These are phyloP conservation scores for Crepidotus variabilis DNA, from an alignment of 768 basidiomycete species.

Conservation along the genomic window DNA sequence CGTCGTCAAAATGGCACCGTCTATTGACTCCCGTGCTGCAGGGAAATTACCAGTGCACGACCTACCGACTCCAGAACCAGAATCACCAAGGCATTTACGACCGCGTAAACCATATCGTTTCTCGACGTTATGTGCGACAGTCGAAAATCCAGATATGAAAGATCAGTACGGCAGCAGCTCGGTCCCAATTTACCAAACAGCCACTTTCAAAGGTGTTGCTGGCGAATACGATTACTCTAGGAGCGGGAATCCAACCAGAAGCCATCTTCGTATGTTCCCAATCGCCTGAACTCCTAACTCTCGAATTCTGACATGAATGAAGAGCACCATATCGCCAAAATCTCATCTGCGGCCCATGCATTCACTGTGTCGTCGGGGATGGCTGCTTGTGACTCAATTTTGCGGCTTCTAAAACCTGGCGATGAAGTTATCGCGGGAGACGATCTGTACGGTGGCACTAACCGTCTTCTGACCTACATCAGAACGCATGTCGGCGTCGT, in stretches of 20 bases:
- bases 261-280: conserved; percentile 71
- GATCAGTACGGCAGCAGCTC: conserved; percentile 94
- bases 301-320: conserved; percentile 7
- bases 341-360: conserved; percentile 87
- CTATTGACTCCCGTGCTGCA: conserved; percentile 32
- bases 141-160: conserved; percentile 87
- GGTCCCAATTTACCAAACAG: conserved; percentile 96
- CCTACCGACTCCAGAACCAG: conserved; percentile 79
- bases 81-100: conserved; percentile 52
- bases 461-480: conserved; percentile 89
- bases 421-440: conserved; percentile 95
- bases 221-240: conserved; percentile 92
- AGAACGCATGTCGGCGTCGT: conserved; percentile 82
- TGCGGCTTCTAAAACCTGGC: conserved; percentile 92
- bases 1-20: conserved; percentile 27
- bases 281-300: conserved; percentile 5
- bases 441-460: conserved; percentile 96
- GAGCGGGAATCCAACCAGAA: conserved; percentile 95
- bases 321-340: conserved; percentile 98
- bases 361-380: conserved; percentile 96
- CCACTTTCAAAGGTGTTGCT: conserved; percentile 93
- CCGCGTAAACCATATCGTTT: conserved; percentile 78
- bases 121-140: conserved; percentile 87
- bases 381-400: conserved; percentile 95
- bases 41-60: conserved; percentile 38